Evolutionary conservation across 306 rosid species (phyloP).

Genomic region (Prunus davidiana): DNA sequence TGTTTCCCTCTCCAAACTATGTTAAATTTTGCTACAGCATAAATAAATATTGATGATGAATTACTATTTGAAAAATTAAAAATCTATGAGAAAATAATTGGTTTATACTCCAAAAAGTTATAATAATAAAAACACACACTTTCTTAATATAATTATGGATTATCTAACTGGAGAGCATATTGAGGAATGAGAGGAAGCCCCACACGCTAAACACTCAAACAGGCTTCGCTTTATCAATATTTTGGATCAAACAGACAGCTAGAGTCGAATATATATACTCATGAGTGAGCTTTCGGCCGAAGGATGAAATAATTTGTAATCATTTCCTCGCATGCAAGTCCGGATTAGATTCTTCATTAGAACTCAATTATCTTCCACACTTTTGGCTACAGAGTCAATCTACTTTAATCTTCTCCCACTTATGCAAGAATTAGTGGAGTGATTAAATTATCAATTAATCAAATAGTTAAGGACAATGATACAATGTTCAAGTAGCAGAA

Average conservation of each 20-base stretch:
- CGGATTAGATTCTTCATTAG: neutral
- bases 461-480: constrained; percentile 16
- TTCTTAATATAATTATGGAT: neutral
- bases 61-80: too few relatives aligned
- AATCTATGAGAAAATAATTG: too few relatives aligned
- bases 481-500: constrained; percentile 13
- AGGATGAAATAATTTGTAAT: neutral
- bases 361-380: neutral
- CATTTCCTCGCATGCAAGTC: neutral
- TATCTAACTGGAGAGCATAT: neutral
- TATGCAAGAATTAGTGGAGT: constrained; percentile 11
- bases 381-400: constrained; percentile 16
- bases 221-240: too few relatives aligned
- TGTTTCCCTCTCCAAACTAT: too few relatives aligned
- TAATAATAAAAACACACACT: neutral
- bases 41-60: too few relatives aligned
- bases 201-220: neutral
- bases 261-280: neutral
- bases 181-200: neutral
- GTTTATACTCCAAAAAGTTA: neutral
- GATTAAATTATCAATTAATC: constrained; percentile 3
- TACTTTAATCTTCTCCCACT: constrained; percentile 20
- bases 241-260: neutral
- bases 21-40: too few relatives aligned
- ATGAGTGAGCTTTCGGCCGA: neutral